These are phyloP conservation scores for Basidiobolus heterosporus DNA, from an alignment of 371 early-diverging fungal genomes.

Conservation along the genomic window DNA sequence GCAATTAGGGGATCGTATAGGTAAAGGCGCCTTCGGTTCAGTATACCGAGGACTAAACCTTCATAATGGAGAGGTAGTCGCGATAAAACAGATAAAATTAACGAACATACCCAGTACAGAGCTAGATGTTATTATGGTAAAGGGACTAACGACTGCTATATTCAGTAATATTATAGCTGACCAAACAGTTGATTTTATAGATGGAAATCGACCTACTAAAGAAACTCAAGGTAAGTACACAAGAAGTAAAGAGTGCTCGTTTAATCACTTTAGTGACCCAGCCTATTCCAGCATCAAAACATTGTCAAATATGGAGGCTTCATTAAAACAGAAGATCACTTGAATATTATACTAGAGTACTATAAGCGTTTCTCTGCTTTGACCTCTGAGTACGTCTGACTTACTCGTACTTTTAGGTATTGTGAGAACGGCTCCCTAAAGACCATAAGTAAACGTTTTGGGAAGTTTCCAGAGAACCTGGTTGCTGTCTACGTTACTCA, in stretches of 20 bases:
- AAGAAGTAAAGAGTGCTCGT: not conserved
- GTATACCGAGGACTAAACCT: constrained; percentile 53
- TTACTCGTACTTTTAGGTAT: constrained; percentile 13
- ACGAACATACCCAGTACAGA: constrained; percentile 18
- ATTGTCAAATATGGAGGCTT: constrained; percentile 66
- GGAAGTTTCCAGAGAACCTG: constrained; percentile 64
- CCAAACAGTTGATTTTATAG: constrained; percentile 13
- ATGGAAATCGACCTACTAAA: constrained; percentile 47
- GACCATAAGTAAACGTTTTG: constrained; percentile 61
- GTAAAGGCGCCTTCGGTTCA: constrained; percentile 62
- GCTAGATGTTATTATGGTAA: constrained; percentile 33
- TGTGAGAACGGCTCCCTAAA: constrained; percentile 83
- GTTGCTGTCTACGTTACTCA: constrained; percentile 65
- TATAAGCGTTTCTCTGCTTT: not conserved
- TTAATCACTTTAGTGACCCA: not conserved
- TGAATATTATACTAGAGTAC: constrained; percentile 65
- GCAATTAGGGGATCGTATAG: constrained; percentile 62
- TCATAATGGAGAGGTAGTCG: constrained; percentile 53
- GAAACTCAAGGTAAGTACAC: constrained; percentile 30
- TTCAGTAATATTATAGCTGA: not conserved
- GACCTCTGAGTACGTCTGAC: not conserved
- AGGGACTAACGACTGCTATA: not conserved
- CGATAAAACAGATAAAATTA: constrained; percentile 51
- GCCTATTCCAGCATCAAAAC: constrained; percentile 38
- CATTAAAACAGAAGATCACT: constrained; percentile 33